These are phyloP conservation scores for Phytophthora cactorum DNA, from an alignment of 352 stramenopile genomes.

Conservation along the genomic window DNA sequence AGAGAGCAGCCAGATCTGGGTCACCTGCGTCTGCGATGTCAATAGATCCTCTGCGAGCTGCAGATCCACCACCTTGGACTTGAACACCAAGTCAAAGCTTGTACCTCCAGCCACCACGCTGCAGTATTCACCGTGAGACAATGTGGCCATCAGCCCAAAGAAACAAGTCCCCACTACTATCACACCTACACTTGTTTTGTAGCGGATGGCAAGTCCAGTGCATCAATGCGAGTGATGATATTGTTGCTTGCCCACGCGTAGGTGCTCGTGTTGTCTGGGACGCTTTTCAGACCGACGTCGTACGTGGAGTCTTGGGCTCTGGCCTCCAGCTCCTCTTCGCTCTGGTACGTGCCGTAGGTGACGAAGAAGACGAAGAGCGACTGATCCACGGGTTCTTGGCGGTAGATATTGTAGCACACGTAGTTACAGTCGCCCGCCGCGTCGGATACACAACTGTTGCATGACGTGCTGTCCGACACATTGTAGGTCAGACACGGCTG, in stretches of 20 bases:
- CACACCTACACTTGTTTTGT: constrained; percentile 21
- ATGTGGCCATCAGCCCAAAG: not conserved
- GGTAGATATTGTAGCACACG: constrained; percentile 29
- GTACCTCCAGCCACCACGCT: constrained; percentile 24
- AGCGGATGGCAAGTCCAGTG: constrained; percentile 23
- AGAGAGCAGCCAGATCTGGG: constrained; percentile 20
- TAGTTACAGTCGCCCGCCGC: constrained; percentile 16
- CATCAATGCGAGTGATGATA: constrained; percentile 20
- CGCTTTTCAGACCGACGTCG: constrained; percentile 2
- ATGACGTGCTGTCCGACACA: constrained; percentile 22
- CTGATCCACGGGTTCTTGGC: constrained; percentile 5
- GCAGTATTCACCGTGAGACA: not conserved
- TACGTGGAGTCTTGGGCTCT: constrained; percentile 21
- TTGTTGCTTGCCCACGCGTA: constrained; percentile 37
- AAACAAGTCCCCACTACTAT: not conserved
- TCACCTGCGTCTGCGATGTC: constrained; percentile 25
- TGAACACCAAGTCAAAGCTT: constrained; percentile 22
- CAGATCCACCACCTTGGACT: constrained; percentile 32
- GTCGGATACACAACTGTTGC: constrained; percentile 23
- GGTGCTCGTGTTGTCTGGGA: constrained; percentile 30
- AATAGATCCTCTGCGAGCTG: constrained; percentile 28
- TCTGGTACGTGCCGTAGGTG: constrained; percentile 34
- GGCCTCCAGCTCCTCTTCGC: constrained; percentile 28
- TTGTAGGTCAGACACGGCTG: constrained; percentile 32
- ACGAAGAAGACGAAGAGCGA: constrained; percentile 32